Conservation (phyloP, 2,329 filamentous ascomycete species). For the Fusarium tricinctum region DNA sequence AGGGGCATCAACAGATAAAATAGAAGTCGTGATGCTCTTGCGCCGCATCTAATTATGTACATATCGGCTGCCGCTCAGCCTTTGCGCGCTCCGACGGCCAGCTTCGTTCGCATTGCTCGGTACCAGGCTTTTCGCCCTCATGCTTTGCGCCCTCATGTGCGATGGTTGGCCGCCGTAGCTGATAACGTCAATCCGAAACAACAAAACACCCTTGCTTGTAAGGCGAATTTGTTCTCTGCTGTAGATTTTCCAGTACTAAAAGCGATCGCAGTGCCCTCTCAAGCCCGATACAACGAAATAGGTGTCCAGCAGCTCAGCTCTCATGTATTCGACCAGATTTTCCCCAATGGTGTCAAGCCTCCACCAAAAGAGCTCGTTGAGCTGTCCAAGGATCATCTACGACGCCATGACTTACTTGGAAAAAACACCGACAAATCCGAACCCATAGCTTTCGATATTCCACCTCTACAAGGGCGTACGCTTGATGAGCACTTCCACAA, state of each 20-base stretch:
- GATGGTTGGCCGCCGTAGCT: slow-evolving; percentile 61
- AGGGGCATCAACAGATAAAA: slow-evolving; percentile 12
- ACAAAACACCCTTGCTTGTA: slow-evolving; percentile 58
- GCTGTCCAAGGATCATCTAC: slow-evolving; percentile 85
- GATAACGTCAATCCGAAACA: slow-evolving; percentile 38
- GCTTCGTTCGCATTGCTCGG: slow-evolving; percentile 67
- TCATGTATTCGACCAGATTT: slow-evolving; percentile 86
- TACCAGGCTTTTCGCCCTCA: slow-evolving; percentile 60
- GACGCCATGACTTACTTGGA: slow-evolving; percentile 86
- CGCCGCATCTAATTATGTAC: slow-evolving; percentile 50
- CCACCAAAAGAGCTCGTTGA: slow-evolving; percentile 80
- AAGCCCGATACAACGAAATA: slow-evolving; percentile 88
- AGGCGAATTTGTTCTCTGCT: slow-evolving; percentile 39
- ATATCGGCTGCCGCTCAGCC: slow-evolving; percentile 54
- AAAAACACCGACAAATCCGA: slow-evolving; percentile 85
- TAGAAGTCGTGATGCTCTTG: slow-evolving; percentile 47
- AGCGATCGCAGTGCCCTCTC: slow-evolving; percentile 59
- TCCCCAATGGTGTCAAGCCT: slow-evolving; percentile 69
- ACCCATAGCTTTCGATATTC: slow-evolving; percentile 89
- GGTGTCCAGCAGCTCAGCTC: slow-evolving; percentile 93
- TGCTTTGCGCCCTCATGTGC: slow-evolving; percentile 55
- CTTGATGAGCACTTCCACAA: slow-evolving; percentile 96
- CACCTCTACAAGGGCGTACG: slow-evolving; percentile 80
- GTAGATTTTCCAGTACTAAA: neutral
- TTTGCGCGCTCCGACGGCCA: slow-evolving; percentile 59